Base-by-base conservation (phyloP, 306 rosid genomes). In the Sicyos edulis region DNA sequence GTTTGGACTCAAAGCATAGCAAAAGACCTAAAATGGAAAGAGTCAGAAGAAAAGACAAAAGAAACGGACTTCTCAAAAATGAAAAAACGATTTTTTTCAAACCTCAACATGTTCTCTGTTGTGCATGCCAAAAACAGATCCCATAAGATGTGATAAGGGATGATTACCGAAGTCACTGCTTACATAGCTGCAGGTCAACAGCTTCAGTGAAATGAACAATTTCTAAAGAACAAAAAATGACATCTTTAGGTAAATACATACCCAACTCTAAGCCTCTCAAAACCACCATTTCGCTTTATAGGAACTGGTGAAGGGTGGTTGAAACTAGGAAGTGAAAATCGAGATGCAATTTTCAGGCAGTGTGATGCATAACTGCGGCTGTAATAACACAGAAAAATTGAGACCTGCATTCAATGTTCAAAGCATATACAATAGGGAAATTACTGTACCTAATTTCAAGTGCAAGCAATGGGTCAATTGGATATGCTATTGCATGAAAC, bases 401-500 rank as follows among this genome's bases (percentile, higher is more conserved):
- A 42, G 20, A 16, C 4, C 54, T 63, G 42, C 65, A 54, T 20
- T 51, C 54, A 42, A 19, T 24, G 16, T 47, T 20, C 45, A 13
- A 49, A 17, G 29, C 37, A 42, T 53, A 20, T 29, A 10, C 16
- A 17, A 20, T 12, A 42, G 47, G 54, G 7, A 12, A 47, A 26
- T 20, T 5, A 22, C 55, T 58, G 55, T 81, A 91, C 99, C 99
- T 95, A 64, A 95, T 89, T 73, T 95, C 99, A 83, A 95, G 95
- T 24, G 99, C 97, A 78, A 95, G 88, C 77, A 91, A 76, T 16
- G 97, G 81, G 70, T 91, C 99, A 73, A 95, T 95, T 12, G 99
- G 99, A 80, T 95, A 95, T 54, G 99, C 99, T 67, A 95, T 95
- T 54, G 99, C 99, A 73, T 95, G 99, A 88, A 95, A 95, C 72